Evolutionary conservation across 2,329 filamentous ascomycete species (phyloP), one percentile per base, ranked within the genome.

Genomic region (Mollisia scopiformis): DNA sequence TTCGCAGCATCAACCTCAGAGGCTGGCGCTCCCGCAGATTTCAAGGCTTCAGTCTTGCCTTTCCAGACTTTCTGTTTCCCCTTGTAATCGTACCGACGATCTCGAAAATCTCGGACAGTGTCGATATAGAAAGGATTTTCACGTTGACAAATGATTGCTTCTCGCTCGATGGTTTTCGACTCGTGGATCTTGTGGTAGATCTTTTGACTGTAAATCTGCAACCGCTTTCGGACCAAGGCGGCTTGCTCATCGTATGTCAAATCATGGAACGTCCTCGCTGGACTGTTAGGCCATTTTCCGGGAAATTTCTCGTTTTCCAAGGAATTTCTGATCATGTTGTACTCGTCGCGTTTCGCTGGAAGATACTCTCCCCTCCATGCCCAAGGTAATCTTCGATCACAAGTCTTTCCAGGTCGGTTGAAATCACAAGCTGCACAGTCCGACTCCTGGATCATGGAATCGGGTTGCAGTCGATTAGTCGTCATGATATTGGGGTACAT

Each of bases 401-500:
- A 99, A 0, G 93, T 98, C 77, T 99, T 99, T 31, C 95, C 95
- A 0, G 95, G 95, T 47, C 95, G 84, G 69, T 99, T 99, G 81
- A 99, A 99, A 75, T 99, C 96, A 76, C 96, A 99, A 11, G 95
- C 93, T 2, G 95, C 95, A 71, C 96, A 99, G 70, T 97, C 92
- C 0, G 93, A 92, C 74, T 99, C 96, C 51, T 94, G 82, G 57
- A 99, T 96, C 93, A 99, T 96, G n/a, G 95, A 98, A 75, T 99
- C 95, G 0, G 95, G 95, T 69, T 99, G 95, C 50, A 99, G 78
- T 75, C 95, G 90, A 75, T 99, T 99, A 1, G 95, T 99, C 1
- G 96, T 99, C 96, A 99, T 99, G 75, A 99, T 99, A 76, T 99
- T 99, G 10, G 95, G 95, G 74, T 99, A 99, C 95, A 99, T 99